These are phyloP conservation scores for Eragrostis curvula DNA, from an alignment of 176 grass and related monocot genomes.

Conservation along the genomic window DNA sequence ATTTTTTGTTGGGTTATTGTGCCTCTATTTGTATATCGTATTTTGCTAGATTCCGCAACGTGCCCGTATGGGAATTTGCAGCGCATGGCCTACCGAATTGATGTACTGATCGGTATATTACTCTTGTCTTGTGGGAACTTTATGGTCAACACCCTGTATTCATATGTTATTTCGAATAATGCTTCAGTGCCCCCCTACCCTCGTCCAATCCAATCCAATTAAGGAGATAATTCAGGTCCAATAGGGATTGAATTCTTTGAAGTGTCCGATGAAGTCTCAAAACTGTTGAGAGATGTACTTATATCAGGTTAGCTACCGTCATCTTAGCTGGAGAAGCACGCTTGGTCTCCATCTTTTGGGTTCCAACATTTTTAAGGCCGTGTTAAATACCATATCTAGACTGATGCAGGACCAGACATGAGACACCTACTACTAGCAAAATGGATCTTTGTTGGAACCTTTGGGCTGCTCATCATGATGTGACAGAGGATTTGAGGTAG, in stretches of 20 bases:
- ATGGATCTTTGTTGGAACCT: background rate
- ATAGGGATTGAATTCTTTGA: background rate
- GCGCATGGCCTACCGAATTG: background rate
- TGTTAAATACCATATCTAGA: background rate
- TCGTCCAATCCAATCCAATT: background rate
- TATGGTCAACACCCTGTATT: background rate
- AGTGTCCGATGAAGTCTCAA: background rate
- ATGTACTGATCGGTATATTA: background rate
- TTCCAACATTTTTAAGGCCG: background rate
- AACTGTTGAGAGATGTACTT: too few relatives aligned
- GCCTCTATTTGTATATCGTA: background rate
- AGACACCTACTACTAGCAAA: background rate
- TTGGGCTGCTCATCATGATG: background rate
- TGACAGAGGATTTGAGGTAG: background rate
- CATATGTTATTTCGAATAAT: background rate
- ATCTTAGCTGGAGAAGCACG: too few relatives aligned
- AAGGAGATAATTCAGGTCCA: background rate
- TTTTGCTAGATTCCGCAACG: slow-evolving; percentile 1
- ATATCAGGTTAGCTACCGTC: too few relatives aligned
- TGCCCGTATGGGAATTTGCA: slow-evolving; percentile 20
- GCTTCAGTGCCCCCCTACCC: background rate
- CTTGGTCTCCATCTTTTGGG: too few relatives aligned
- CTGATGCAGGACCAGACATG: background rate
- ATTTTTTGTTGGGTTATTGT: background rate
- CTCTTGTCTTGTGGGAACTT: background rate